Base-by-base conservation (phyloP, 2,329 filamentous ascomycete species). In the Paecilomyces sp. region DNA sequence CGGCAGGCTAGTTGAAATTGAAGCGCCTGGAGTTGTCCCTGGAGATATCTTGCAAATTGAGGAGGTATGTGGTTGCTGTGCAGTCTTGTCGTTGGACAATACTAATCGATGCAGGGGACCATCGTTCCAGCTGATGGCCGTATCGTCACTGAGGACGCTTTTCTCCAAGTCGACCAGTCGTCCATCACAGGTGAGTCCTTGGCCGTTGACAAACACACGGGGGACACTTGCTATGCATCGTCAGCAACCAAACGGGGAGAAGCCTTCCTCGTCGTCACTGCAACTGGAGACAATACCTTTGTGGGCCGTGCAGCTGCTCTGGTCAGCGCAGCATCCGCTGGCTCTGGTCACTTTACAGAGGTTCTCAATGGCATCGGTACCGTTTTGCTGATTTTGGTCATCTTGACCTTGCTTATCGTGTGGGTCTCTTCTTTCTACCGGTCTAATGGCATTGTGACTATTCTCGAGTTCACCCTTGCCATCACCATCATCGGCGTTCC, bases 401-500 rank as follows among this genome's bases (percentile, higher is more conserved):
- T 94, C 67, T 77, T 91, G 66, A 93, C 90, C 64, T 84, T 92
- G 55, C 80, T 95, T 61, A 76, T 93, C 54, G 90, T 95, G 76
- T 96, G 91, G 91, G 80, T 95, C 62, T 87, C 89, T 18, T 90
- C 87, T 1, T 96, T 93, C 82, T 96, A 95, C 80, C 88, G 91
- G 61, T 92, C 89, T 71, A 92, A 93, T 77, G 75, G 74, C 60
- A 95, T 94, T 64, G 86, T 92, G 63, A 77, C 78, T 5, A 95
- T 96, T 61, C 86, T 96, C 55, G 83, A 89, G 65, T 94, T 91
- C 80, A 94, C 91, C 58, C 83, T 96, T 53, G 91, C 89, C 66
- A 92, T 96, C 69, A 94, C 90, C 68, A 93, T 96, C 65, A 90
- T 95, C 63, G 91, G 91, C 84, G 91, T 96, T 28, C 91, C 91